phyloP scores from a whole-genome alignment of 1,139 yeast species.

The Suhomyces coccinellae region DNA sequence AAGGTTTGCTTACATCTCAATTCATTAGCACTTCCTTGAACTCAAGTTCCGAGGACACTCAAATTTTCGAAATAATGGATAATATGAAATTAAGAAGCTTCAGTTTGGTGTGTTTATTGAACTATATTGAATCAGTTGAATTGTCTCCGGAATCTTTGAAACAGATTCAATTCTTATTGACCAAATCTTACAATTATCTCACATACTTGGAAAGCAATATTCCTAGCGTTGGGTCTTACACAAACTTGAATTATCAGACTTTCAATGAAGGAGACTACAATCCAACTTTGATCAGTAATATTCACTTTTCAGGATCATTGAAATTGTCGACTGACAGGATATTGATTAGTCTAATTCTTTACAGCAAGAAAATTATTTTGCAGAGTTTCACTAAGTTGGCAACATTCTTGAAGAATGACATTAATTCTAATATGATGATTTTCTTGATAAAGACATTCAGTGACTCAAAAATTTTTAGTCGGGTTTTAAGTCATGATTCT shows the following conservation, averaged over 20 bases:
- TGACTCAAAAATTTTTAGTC: conserved; percentile 38
- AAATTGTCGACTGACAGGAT: conserved; percentile 30
- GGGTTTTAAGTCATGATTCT: conserved; percentile 20
- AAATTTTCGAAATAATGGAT: conserved; percentile 34
- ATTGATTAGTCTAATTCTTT: conserved; percentile 35
- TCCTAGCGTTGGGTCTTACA: conserved; percentile 36
- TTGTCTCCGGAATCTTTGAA: conserved; percentile 45
- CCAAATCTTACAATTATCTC: conserved; percentile 45
- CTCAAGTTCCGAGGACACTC: conserved; percentile 21
- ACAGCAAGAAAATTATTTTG: conserved; percentile 36
- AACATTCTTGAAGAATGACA: conserved; percentile 33
- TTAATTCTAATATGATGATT: conserved; percentile 44
- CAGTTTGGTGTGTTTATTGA: conserved; percentile 44
- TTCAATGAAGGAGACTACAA: conserved; percentile 36
- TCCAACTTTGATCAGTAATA: conserved; percentile 32
- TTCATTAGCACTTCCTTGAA: conserved; percentile 34
- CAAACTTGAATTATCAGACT: conserved; percentile 29
- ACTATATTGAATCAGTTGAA: conserved; percentile 41
- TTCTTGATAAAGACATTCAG: conserved; percentile 42
- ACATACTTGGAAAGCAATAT: conserved; percentile 43
- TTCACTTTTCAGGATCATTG: conserved; percentile 31
- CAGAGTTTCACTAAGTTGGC: conserved; percentile 36
- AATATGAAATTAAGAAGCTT: conserved; percentile 42
- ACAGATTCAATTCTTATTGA: conserved; percentile 44
- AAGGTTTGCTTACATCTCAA: conserved; percentile 65